phyloP scores from a whole-genome alignment of 257 asterid species.

The Solanum medicagineum region DNA sequence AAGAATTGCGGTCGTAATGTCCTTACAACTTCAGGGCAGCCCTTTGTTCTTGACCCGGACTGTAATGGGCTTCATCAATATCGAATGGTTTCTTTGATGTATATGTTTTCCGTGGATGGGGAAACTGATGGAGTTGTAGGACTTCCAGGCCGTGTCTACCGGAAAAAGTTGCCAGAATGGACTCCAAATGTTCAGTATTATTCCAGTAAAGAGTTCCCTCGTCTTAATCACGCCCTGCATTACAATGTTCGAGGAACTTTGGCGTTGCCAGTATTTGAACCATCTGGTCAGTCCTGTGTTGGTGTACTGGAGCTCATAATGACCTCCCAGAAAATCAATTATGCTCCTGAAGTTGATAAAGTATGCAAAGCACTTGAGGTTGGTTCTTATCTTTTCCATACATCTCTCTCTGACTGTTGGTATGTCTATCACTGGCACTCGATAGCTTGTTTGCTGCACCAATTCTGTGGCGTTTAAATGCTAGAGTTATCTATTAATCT shows the following conservation, averaged over 20 bases:
- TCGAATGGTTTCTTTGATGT: slow-evolving; percentile 61
- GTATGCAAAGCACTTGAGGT: slow-evolving; percentile 99
- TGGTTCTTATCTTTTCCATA: slow-evolving; percentile 14
- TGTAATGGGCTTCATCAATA: slow-evolving; percentile 85
- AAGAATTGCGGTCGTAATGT: slow-evolving; percentile 57
- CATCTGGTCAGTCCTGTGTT: slow-evolving; percentile 72
- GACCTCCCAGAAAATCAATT: slow-evolving; percentile 86
- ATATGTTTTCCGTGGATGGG: slow-evolving; percentile 65
- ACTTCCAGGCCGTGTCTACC: slow-evolving; percentile 81
- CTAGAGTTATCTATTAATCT: not conserved
- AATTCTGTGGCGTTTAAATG: not conserved
- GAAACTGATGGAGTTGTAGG: slow-evolving; percentile 62
- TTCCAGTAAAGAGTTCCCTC: slow-evolving; percentile 73
- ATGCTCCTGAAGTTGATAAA: slow-evolving; percentile 92
- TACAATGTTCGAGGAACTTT: slow-evolving; percentile 78
- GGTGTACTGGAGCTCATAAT: slow-evolving; percentile 90
- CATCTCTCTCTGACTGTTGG: not conserved
- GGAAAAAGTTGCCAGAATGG: slow-evolving; percentile 83
- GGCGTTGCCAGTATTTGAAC: slow-evolving; percentile 91
- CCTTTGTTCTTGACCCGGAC: slow-evolving; percentile 78
- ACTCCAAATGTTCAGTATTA: slow-evolving; percentile 93
- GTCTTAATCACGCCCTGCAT: slow-evolving; percentile 70
- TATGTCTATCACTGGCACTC: not conserved
- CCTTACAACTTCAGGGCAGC: slow-evolving; percentile 90
- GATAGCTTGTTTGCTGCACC: not conserved